Conservation (phyloP, 257 asterid genomes). For the Paraleonurus japonicus region DNA sequence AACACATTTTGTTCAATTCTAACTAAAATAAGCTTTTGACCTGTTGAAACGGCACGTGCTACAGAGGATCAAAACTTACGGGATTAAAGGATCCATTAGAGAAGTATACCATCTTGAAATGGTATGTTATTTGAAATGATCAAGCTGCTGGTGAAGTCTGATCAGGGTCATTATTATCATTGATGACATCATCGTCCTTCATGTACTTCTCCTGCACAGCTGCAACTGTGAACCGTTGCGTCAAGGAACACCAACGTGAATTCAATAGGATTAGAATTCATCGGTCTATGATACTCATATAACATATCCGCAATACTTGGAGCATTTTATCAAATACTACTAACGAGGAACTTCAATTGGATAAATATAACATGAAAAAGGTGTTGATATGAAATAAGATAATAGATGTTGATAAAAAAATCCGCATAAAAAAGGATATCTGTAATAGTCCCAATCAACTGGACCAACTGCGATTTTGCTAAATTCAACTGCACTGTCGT, state of each 20-base stretch:
- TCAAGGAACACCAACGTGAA: constrained; percentile 45
- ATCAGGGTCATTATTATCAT: constrained; percentile 29
- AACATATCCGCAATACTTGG: neutral
- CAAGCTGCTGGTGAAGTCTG: constrained; percentile 10
- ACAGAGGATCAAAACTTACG: neutral
- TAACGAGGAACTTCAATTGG: neutral
- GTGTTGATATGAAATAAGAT: neutral
- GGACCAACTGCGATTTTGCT: constrained; percentile 93
- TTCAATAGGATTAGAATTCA: neutral
- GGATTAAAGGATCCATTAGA: neutral
- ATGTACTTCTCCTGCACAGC: constrained; percentile 98
- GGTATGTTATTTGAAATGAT: neutral
- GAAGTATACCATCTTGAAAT: neutral
- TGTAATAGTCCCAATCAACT: constrained; percentile 84
- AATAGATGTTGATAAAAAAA: neutral
- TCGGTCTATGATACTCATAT: neutral
- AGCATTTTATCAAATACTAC: neutral
- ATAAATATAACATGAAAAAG: neutral
- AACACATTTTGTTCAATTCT: neutral
- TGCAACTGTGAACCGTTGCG: constrained; percentile 72
- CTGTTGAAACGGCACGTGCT: too few relatives aligned
- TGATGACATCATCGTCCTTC: constrained; percentile 63
- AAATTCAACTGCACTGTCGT: constrained; percentile 83
- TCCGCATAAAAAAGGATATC: constrained; percentile 70
- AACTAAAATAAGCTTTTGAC: neutral